Evolutionary conservation across 225 moss, liverwort and hornwort genomes (phyloP).

Genomic region (Anthoceros angustus): DNA sequence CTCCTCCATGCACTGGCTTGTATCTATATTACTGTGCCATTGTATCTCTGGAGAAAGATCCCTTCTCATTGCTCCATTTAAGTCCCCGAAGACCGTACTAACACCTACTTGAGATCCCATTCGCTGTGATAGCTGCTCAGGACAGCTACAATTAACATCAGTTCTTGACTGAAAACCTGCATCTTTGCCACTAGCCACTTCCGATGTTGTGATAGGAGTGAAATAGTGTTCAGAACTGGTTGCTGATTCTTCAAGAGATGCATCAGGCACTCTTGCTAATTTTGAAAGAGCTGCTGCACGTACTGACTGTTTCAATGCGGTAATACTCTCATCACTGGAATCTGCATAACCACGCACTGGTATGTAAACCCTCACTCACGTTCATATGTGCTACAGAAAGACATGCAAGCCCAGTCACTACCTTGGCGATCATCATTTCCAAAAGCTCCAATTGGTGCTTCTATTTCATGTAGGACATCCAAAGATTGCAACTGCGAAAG

Average conservation of each 20-base stretch:
- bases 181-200: constrained; percentile 21
- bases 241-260: constrained; percentile 11
- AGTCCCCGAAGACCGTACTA: not conserved
- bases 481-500: constrained; percentile 17
- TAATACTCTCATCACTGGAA: constrained; percentile 30
- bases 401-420: not conserved
- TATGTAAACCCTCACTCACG: no score
- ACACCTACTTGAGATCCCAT: not conserved
- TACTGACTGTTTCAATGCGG: constrained; percentile 26
- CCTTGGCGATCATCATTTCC: not conserved
- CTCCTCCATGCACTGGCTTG: not conserved
- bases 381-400: no score
- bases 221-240: constrained; percentile 25
- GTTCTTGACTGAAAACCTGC: constrained; percentile 25
- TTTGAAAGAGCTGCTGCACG: constrained; percentile 36
- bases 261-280: constrained; percentile 12
- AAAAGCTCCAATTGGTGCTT: not conserved
- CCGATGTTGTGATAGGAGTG: constrained; percentile 17
- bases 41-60: not conserved
- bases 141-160: constrained; percentile 11
- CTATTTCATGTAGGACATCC: not conserved
- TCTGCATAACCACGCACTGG: constrained; percentile 8
- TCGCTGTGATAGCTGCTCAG: not conserved
- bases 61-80: not conserved
- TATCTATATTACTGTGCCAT: not conserved